phyloP scores from a whole-genome alignment of 345 rosid genomes.

The Eucalyptus albens region DNA sequence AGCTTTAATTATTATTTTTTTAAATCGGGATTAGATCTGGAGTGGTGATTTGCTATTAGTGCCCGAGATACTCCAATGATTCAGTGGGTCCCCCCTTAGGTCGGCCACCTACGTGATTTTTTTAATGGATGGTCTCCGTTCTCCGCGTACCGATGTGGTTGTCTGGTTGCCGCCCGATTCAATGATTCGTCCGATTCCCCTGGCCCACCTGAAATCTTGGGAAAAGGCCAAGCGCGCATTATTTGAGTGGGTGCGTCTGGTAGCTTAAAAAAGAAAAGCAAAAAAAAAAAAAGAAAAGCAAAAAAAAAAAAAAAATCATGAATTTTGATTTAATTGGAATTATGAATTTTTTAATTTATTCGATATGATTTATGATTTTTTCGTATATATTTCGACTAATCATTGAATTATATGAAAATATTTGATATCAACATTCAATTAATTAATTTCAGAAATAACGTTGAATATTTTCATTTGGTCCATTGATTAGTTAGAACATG shows the following conservation, averaged over 20 bases:
- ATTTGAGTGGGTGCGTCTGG: not conserved
- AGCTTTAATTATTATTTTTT: not conserved
- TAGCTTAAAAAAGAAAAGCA: no score
- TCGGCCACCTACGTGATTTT: not conserved
- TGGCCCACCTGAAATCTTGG: not conserved
- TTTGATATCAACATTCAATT: rapidly evolving
- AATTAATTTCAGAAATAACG: rapidly evolving
- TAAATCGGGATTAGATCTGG: not conserved
- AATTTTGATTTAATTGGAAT: no score
- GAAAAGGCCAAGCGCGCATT: not conserved
- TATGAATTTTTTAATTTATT: no score
- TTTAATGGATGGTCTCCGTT: not conserved
- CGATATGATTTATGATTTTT: rapidly evolving
- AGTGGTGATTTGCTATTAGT: not conserved
- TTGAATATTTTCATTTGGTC: no score
- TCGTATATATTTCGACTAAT: no score
- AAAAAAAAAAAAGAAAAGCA: rapidly evolving
- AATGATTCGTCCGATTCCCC: not conserved
- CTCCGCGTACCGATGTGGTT: not conserved
- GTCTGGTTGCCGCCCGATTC: not conserved
- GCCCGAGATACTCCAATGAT: not conserved
- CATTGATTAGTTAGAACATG: no score
- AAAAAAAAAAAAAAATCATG: not conserved
- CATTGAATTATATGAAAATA: no score
- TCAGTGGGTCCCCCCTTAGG: not conserved